Evolutionary conservation across 768 basidiomycete genomes (phyloP), one percentile per base, ranked within the genome.

Genomic region (Brasilioporus rufonigricans): DNA sequence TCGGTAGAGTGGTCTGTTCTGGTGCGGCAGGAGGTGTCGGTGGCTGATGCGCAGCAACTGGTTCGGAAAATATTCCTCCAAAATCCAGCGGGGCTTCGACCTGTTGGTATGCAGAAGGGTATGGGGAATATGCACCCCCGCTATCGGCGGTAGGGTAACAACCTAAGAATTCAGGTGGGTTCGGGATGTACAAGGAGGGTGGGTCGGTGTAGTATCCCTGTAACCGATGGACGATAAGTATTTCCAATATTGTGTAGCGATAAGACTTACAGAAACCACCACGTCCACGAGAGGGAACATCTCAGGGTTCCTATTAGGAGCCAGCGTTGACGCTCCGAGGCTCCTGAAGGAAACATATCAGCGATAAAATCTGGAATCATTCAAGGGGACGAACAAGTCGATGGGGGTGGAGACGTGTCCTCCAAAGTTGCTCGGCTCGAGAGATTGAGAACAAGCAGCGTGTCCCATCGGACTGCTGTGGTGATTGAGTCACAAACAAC

Each of bases 11-110:
- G 32, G 41, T 19, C 5, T 47, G 40, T 40, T 49, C 61, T 32
- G 61, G 58, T 1, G 56, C 43, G 1, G 53, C 29, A 2, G 66
- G 59, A 36, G 61, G 59, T 8, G 51, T 32, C 2, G 64, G 57
- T 19, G 66, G 61, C 29, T 63, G 61, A 7, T 53, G 48, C 9
- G 45, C 27, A 40, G 35, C n/a, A 2, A 19, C 3, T 19, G 51
- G 44, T 5, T 38, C 50, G n/a, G 52, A 39, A 24, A 41, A 39
- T 1, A 45, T 26, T 19, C 26, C 40, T 11, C 41, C 51, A 5
- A 46, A 38, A 36, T 56, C 35, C 18, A 27, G 4, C 19, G 58
- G 19, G 24, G 8, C 2, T 18, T 45, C 48, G 14, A 38, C 2
- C 27, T 21, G 10, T 11, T 38, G 45, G 12, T 31, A 23, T 16